A percentile compares a stretch with the other conserved stretches of the same genome.
phyloP scores from a whole-genome alignment of 495 filamentous ascomycete genomes.

The Penicillium silybi region DNA sequence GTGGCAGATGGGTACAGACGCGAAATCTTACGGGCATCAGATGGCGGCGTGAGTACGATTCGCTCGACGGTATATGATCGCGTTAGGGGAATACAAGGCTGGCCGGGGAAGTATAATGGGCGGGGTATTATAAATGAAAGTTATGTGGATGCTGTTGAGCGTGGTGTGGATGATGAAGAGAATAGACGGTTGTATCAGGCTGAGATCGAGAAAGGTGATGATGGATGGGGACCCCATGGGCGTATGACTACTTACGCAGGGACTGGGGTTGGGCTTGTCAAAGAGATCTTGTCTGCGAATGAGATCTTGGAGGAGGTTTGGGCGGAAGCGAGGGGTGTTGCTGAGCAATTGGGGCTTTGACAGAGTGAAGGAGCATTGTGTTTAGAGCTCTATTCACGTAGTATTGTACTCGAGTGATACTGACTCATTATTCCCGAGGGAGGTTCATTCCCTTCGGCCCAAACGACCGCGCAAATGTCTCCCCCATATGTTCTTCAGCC shows the following conservation, averaged over 20 bases:
- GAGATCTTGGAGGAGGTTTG: slow-evolving; percentile 15
- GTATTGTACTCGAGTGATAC: not conserved
- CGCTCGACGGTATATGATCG: slow-evolving; percentile 58
- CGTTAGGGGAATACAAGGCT: slow-evolving; percentile 63
- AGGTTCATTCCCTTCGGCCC: no score
- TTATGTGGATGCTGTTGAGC: slow-evolving; percentile 45
- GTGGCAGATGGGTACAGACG: slow-evolving; percentile 55
- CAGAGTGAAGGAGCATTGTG: not conserved
- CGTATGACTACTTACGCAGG: slow-evolving; percentile 66
- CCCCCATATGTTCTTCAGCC: not conserved
- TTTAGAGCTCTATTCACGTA: no score
- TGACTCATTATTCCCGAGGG: no score
- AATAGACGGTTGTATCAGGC: slow-evolving; percentile 54
- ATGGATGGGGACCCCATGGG: no score
- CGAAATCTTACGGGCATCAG: slow-evolving; percentile 52
- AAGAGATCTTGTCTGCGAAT: slow-evolving; percentile 19
- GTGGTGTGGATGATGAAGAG: slow-evolving; percentile 48
- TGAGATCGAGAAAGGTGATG: slow-evolving; percentile 42
- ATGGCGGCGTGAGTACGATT: slow-evolving; percentile 62
- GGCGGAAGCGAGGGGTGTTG: not conserved
- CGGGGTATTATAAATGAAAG: slow-evolving; percentile 59
- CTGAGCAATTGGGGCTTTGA: not conserved
- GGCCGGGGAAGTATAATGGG: slow-evolving; percentile 60
- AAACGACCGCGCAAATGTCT: no score
- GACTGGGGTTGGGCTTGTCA: slow-evolving; percentile 36